Evolutionary conservation across 352 stramenopile genomes (phyloP), one percentile per base, ranked within the genome.

Genomic region (Pythium plurisporium): DNA sequence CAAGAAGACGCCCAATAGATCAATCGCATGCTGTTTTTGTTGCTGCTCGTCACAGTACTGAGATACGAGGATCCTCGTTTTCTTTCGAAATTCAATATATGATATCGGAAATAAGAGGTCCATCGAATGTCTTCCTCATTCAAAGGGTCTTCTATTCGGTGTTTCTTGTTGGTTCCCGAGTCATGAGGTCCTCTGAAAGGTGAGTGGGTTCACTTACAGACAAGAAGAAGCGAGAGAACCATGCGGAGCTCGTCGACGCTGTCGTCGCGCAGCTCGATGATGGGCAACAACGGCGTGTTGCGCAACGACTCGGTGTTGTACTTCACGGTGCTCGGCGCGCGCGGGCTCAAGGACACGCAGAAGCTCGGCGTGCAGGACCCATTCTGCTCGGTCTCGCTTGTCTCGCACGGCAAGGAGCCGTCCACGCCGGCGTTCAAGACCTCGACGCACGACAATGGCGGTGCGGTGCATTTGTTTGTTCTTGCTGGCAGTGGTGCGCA

Each of bases 301-400:
- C 78, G 76, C 26, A 91, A 87, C 45, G 78, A 91, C 65, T 76
- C 76, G 20, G 76, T 91, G 25, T 50, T 89, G 29, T 89, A 87
- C 57, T 59, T 89, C 53, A 87, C 76, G 37, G 74, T 91, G 43
- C 60, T 89, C 12, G 72, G 68, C 46, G 81, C 70, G 40, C 76
- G 76, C 40, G 76, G 82, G 26, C 66, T 91, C 54, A 91, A 89
- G 67, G 65, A 71, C 33, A 85, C 79, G 65, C 78, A 89, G 67
- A 71, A 70, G 26, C 49, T 91, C 50, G 81, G 81, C 49, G 78
- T 87, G 42, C 80, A 91, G 64, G 80, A 91, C 68, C 80, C 80
- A 33, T 91, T 75, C 70, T 87, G 76, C 55, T 72, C 71, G 20
- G 71, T 86, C 37, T 73, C 83, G 55, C 67, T 91, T 29, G 66